A percentile compares a stretch with the other conserved stretches of the same genome.
Evolutionary conservation across 2,329 filamentous ascomycete genomes (phyloP).

Genomic region (Trichoderma sp.): DNA sequence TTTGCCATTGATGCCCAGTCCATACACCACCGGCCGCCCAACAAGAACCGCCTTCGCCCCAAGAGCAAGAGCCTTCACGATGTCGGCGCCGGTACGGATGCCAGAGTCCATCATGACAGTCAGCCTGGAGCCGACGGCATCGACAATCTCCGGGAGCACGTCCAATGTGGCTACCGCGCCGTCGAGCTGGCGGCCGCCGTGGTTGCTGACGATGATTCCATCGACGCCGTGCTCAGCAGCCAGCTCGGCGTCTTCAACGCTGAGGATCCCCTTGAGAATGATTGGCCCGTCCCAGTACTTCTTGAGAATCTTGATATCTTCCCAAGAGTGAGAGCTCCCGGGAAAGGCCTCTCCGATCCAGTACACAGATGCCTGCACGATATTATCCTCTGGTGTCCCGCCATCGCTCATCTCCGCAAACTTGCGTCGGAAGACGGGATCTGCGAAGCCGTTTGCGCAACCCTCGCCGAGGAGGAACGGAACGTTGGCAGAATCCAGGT

Average conservation of each 20-base stretch:
- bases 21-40: conserved; percentile 46
- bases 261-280: conserved; percentile 47
- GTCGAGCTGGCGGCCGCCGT: conserved; percentile 49
- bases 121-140: conserved; percentile 61
- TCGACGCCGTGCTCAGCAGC: conserved; percentile 44
- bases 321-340: conserved; percentile 56
- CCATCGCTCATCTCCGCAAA: conserved; percentile 45
- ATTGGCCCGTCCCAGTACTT: conserved; percentile 61
- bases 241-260: conserved; percentile 45
- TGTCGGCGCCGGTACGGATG: conserved; percentile 45
- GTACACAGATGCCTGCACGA: conserved; percentile 51
- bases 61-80: conserved; percentile 46
- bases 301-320: conserved; percentile 60
- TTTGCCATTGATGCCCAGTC: conserved; percentile 41
- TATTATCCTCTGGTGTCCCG: conserved; percentile 51
- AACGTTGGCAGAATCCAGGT: conserved; percentile 64
- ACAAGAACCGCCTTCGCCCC: conserved; percentile 48
- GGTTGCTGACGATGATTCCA: conserved; percentile 48
- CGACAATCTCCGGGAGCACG: conserved; percentile 50
- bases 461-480: conserved; percentile 63
- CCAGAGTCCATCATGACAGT: conserved; percentile 56
- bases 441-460: conserved; percentile 63
- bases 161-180: conserved; percentile 53
- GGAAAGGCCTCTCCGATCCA: conserved; percentile 59
- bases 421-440: conserved; percentile 61